Conservation (phyloP, 2,329 filamentous ascomycete species). For the Aspergillus hiratsukae region DNA sequence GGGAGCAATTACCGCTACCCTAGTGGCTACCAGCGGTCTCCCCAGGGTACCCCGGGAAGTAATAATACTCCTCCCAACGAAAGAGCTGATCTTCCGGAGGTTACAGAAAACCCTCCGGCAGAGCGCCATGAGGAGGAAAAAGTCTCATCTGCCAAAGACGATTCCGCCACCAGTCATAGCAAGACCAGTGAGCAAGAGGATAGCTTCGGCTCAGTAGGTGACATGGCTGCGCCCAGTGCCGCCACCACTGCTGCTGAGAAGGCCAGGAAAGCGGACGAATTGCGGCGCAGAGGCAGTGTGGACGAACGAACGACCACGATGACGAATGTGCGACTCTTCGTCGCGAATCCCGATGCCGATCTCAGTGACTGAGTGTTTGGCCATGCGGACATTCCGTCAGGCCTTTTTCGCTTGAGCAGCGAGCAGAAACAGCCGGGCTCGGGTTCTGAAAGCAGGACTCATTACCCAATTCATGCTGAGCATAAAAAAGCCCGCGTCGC, state of each 20-base stretch:
- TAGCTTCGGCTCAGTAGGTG: constrained; percentile 51
- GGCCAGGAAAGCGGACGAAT: constrained; percentile 40
- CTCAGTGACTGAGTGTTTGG: constrained; percentile 32
- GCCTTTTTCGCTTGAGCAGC: not conserved
- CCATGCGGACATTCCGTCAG: not conserved
- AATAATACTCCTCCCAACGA: constrained; percentile 51
- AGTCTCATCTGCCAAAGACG: constrained; percentile 23
- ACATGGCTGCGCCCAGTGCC: constrained; percentile 45
- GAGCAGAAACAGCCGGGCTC: not conserved
- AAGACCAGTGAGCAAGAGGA: constrained; percentile 44
- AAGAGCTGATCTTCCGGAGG: constrained; percentile 39
- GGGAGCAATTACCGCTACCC: constrained; percentile 43
- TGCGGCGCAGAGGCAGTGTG: constrained; percentile 45
- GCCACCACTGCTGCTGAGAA: constrained; percentile 36
- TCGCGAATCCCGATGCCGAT: constrained; percentile 47
- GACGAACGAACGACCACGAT: constrained; percentile 47
- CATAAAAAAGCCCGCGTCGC: not conserved
- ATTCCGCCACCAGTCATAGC: constrained; percentile 28
- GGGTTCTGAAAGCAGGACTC: not conserved
- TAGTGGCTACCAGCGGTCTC: constrained; percentile 42
- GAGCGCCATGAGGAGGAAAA: constrained; percentile 26
- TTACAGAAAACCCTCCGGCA: constrained; percentile 36
- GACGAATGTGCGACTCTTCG: constrained; percentile 43
- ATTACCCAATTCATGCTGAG: not conserved
- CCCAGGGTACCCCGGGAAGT: constrained; percentile 44